Conservation (phyloP, 768 basidiomycete genomes). For the Trametes cingulata region DNA sequence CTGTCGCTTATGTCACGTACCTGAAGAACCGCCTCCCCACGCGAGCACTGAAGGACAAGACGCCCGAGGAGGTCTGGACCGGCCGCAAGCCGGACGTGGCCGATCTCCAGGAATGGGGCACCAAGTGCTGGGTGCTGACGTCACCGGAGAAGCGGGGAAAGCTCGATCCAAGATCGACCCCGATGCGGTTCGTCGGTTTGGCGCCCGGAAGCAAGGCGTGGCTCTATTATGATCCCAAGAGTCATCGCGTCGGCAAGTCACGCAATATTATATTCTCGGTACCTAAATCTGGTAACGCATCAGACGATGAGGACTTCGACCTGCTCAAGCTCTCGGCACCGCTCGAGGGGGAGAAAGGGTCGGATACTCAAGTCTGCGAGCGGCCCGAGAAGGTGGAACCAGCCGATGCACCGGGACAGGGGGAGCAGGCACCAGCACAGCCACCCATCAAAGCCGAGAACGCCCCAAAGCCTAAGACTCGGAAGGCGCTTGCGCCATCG, state of each 20-base stretch:
- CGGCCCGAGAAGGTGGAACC: no score
- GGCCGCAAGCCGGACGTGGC: constrained; percentile 28
- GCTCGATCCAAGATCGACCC: constrained; percentile 17
- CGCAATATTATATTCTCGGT: constrained; percentile 8
- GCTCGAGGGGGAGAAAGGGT: constrained; percentile 17
- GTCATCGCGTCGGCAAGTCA: constrained; percentile 1
- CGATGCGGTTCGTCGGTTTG: constrained; percentile 27
- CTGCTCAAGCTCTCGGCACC: background rate
- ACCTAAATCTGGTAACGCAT: background rate
- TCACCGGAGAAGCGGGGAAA: constrained; percentile 10
- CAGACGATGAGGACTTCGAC: background rate
- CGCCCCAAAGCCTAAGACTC: background rate
- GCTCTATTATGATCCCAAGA: constrained; percentile 12
- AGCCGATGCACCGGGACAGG: background rate
- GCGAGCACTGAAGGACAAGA: constrained; percentile 16
- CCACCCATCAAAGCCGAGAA: background rate
- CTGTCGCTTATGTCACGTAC: constrained; percentile 19
- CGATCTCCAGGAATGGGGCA: constrained; percentile 26
- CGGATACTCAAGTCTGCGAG: constrained; percentile 5
- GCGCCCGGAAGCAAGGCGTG: constrained; percentile 25
- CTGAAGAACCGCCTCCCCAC: constrained; percentile 27
- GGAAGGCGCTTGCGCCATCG: background rate
- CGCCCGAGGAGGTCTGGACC: constrained; percentile 28
- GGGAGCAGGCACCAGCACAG: background rate
- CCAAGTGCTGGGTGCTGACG: constrained; percentile 19